Base-by-base conservation (phyloP, 306 rosid genomes). In the Prunus campanulata region DNA sequence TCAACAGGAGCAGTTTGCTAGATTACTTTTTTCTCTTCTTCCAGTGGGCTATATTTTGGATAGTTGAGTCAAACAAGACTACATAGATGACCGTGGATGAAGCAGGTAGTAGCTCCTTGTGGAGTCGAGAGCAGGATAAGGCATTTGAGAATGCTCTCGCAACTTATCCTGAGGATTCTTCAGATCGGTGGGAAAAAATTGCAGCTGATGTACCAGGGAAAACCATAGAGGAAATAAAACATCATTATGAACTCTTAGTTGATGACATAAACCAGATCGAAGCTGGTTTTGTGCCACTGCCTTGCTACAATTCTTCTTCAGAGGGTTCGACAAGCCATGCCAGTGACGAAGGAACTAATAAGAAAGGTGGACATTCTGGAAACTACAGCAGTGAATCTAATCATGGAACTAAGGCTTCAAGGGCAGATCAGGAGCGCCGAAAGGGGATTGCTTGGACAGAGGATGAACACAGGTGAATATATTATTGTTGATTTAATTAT, bases 361-460 rank as follows among this genome's bases (percentile, higher is more conserved):
- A 91, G 87, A 91, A 88, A 81, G 91, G 89, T 39, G 82, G 85
- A 16, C 82, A 82, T 77, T 46, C 69, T 29, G 87, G 88, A 62
- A 50, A 88, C 19, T 79, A 51, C 63, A 83, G 72, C 74, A 80
- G 86, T 39, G 97, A 90, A 64, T 87, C 97, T 70, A 90, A 88
- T 77, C 91, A 86, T 69, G 98, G 96, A 77, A 88, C 85, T 83
- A 94, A 91, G 83, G 85, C 85, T 73, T 90, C 97, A 66, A 89
- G 86, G 86, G 86, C 98, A 10, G 98, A 94, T 75, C 98, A 93
- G 85, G 98, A 94, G 80, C 90, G 98, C 1, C 93, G 98, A 39
- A 94, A 94, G 85, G 98, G 98, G 55, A 87, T 94, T 86, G 97
- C 98, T 77, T 94, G 98, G 98, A 91, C 98, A 22, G 97, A 91